Conservation (phyloP, 179 eudicot genomes). For the Corrigiola litoralis region DNA sequence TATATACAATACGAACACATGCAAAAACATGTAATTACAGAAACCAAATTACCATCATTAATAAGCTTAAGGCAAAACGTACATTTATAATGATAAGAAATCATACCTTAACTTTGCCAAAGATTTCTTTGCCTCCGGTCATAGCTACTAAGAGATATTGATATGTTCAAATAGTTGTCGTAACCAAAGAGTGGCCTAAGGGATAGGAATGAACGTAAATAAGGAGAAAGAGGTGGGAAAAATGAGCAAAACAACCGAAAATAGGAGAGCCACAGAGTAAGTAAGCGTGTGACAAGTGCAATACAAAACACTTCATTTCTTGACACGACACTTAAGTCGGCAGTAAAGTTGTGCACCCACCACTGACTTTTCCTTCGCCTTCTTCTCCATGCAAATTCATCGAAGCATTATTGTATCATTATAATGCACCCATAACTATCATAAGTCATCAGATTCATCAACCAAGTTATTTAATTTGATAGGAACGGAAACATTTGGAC, state of each 20-base stretch:
- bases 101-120: slow-evolving; percentile 27
- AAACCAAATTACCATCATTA: neutral
- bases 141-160: slow-evolving; percentile 12
- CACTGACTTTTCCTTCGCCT: neutral
- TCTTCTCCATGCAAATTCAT: too few relatives aligned
- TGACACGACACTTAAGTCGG: neutral
- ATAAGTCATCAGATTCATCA: too few relatives aligned
- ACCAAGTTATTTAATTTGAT: too few relatives aligned
- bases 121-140: slow-evolving; percentile 41
- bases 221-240: neutral
- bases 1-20: neutral
- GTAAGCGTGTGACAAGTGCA: slow-evolving; percentile 4
- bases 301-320: neutral
- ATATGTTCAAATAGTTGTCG: neutral
- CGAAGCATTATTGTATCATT: too few relatives aligned
- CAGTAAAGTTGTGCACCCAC: neutral
- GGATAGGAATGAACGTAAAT: neutral
- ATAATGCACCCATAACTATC: too few relatives aligned
- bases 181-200: neutral
- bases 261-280: too few relatives aligned
- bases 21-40: neutral
- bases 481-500: too few relatives aligned
- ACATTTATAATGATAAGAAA: neutral
- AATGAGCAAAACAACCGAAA: neutral
- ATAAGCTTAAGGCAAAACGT: neutral